Evolutionary conservation across 2,329 filamentous ascomycete genomes (phyloP).

Genomic region (Fusarium secorum): DNA sequence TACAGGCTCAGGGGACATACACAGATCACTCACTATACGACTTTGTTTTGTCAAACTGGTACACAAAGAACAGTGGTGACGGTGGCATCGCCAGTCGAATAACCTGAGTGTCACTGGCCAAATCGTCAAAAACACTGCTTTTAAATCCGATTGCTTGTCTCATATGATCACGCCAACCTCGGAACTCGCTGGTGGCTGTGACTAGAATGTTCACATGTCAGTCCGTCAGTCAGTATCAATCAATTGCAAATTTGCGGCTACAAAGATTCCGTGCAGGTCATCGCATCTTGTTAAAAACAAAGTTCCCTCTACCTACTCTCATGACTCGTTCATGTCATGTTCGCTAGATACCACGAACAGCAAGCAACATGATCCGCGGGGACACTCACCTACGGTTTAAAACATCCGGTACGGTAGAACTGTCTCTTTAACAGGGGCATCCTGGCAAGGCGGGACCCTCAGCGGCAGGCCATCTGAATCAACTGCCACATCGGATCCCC

Average conservation of each 20-base stretch:
- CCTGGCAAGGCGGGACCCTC: conserved; percentile 29
- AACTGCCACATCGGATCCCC: conserved; percentile 39
- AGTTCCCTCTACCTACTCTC: conserved; percentile 2
- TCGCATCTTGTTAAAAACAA: not conserved
- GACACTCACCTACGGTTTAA: conserved; percentile 34
- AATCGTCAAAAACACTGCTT: not conserved
- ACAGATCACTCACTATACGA: conserved; percentile 13
- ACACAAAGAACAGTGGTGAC: conserved; percentile 36
- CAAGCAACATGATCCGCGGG: conserved; percentile 13
- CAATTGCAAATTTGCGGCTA: not conserved
- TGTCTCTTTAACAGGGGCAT: conserved; percentile 31
- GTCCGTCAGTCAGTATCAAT: not conserved
- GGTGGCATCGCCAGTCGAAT: not conserved
- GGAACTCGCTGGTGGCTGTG: not conserved
- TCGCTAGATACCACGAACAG: conserved; percentile 9
- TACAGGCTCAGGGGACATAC: not conserved
- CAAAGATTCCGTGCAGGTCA: conserved; percentile 25
- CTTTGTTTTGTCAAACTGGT: conserved; percentile 30
- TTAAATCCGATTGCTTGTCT: not conserved
- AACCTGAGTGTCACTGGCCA: not conserved
- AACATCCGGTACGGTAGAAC: conserved; percentile 24
- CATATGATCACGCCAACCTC: not conserved
- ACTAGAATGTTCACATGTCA: not conserved
- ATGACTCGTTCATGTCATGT: conserved; percentile 19
- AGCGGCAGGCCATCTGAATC: conserved; percentile 36